A percentile compares a stretch with the other conserved stretches of the same genome.
Conservation (phyloP, 768 basidiomycete genomes). For the Pleurotus giganteus region DNA sequence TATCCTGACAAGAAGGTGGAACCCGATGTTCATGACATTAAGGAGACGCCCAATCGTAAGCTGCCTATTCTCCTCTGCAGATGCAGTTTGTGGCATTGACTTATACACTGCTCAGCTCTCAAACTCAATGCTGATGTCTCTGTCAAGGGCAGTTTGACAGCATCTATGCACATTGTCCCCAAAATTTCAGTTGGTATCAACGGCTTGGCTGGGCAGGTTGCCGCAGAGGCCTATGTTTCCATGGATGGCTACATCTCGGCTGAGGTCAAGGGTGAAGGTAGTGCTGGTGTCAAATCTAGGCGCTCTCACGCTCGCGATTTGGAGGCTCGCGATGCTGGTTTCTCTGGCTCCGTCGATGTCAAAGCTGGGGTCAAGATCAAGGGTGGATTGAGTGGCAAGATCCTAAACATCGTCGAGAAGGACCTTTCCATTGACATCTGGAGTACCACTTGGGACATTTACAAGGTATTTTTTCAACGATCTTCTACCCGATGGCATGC, state of each 20-base stretch:
- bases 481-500: background rate
- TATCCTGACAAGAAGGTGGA: conserved; percentile 1
- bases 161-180: background rate
- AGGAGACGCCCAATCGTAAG: background rate
- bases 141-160: background rate
- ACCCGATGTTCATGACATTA: background rate
- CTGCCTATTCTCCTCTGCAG: background rate
- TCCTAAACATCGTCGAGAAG: background rate
- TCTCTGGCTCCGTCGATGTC: background rate
- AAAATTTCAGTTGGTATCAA: background rate
- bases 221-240: background rate
- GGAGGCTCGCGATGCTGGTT: background rate
- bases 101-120: background rate
- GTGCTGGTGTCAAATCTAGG: background rate
- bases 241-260: conserved; percentile 1
- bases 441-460: background rate
- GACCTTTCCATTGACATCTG: background rate
- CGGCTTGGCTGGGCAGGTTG: background rate
- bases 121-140: conserved; percentile 5
- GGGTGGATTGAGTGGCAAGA: conserved; percentile 3
- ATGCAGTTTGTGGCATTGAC: background rate
- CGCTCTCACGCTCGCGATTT: conserved; percentile 5
- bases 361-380: conserved; percentile 6
- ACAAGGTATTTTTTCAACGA: background rate
- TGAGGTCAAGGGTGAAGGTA: conserved; percentile 1